These are phyloP conservation scores for Ramularia collo-cygni DNA, from an alignment of 2,329 filamentous ascomycete genomes.

Conservation along the genomic window DNA sequence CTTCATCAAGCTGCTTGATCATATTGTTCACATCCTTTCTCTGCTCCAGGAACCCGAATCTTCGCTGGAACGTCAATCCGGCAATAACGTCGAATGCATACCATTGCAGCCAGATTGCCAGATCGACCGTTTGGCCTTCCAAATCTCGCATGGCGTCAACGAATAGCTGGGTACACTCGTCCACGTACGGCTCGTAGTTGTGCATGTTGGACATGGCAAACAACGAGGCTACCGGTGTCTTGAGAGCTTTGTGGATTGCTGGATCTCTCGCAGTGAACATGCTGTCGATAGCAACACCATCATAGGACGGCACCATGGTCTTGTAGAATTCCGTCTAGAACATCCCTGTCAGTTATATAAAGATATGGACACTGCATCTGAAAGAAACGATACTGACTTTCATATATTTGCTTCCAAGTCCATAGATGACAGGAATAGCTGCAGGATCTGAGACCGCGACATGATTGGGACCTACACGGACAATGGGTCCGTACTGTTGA, in stretches of 20 bases:
- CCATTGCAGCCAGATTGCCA: conserved; percentile 25
- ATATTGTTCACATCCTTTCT: conserved; percentile 29
- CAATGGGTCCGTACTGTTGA: conserved; percentile 40
- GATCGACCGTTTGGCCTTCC: conserved; percentile 10
- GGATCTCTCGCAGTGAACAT: conserved; percentile 4
- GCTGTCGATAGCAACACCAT: conserved; percentile 3
- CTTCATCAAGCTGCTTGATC: conserved; percentile 10
- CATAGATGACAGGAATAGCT: conserved; percentile 17
- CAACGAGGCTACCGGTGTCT: conserved; percentile 12
- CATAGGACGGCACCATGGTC: conserved; percentile 2
- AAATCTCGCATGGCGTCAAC: conserved; percentile 8
- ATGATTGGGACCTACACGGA: conserved; percentile 21
- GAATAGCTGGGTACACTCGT: conserved; percentile 12
- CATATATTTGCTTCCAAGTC: conserved; percentile 23
- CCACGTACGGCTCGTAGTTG: conserved; percentile 19
- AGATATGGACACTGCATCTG: not conserved
- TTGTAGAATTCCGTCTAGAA: conserved; percentile 7
- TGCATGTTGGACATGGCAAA: conserved; percentile 20
- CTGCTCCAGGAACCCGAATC: conserved; percentile 34
- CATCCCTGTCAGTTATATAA: not conserved
- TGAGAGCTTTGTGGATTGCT: conserved; percentile 15
- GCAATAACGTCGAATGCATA: conserved; percentile 39
- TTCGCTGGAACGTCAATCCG: conserved; percentile 29
- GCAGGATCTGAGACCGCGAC: conserved; percentile 35
- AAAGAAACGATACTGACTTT: conserved; percentile 8